Base-by-base conservation (phyloP, 2,329 filamentous ascomycete species). In the Pyricularia pennisetigena region DNA sequence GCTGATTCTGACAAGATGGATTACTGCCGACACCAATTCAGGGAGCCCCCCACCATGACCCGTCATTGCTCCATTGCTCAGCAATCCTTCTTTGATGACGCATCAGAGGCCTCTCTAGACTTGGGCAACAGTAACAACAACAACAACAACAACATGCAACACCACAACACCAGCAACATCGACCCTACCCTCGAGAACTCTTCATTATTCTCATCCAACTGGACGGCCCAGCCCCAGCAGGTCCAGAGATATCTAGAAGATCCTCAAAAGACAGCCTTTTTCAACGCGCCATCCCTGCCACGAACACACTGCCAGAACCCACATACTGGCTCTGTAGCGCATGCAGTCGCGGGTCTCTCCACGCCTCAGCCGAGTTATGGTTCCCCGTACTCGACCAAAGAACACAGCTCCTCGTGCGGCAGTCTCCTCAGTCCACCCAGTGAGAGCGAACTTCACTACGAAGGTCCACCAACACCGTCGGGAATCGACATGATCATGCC, bases 371-470 rank as follows among this genome's bases (percentile, higher is more conserved):
- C 72, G 20, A 77, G 77, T 29, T 75, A 76, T 61, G 73, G 71
- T 32, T 80, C 79, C 8, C 78, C 80, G 8, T 77, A 77, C 14
- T 80, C 77, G 23, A 78, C 78, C 14, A 75, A 78, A 30, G 75
- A 73, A 57, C 74, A 75, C 20, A 76, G 78, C 4, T 79, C 79
- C 26, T 75, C 75, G 0, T 77, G 77, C 68, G 77, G 78, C 68
- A 78, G 76, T 67, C 74, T 73, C 29, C 74, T 75, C 26, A 82
- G 79, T 54, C 79, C 79, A 20, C 75, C 74, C 3, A 73, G 77
- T 4, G 79, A 81, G n/a, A 77, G 76, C 68, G 80, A 82, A 66
- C 74, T 75, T 28, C 76, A 74, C 66, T 74, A 75, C 67, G 73
- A 75, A 68, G 72, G 73, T 65, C 74, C 75, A n/a, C 80, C 79